Percentiles rank a stretch among this genome's conserved stretches.
Evolutionary conservation across 768 basidiomycete genomes (phyloP).

Genomic region (Lyophyllum semitale): DNA sequence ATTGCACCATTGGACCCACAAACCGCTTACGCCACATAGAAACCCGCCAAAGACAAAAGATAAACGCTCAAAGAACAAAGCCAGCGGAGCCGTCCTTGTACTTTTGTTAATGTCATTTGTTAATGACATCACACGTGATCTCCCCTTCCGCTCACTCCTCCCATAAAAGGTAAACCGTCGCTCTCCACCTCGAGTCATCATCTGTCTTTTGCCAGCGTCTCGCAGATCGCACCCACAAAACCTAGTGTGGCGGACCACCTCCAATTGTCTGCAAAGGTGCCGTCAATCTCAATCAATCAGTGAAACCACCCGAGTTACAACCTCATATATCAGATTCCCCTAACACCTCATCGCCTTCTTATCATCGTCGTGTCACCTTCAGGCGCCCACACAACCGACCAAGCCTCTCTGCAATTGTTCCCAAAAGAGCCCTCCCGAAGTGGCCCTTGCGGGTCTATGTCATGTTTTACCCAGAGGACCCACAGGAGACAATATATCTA

Average conservation of each 20-base stretch:
- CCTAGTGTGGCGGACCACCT: not conserved
- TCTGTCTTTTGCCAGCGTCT: no score
- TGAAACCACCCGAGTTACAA: not conserved
- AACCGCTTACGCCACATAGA: conserved; percentile 13
- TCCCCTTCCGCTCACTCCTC: not conserved
- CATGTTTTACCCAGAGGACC: not conserved
- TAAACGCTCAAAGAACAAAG: conserved; percentile 18
- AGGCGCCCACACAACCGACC: not conserved
- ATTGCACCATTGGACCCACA: conserved; percentile 35
- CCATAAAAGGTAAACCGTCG: not conserved
- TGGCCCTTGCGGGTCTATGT: not conserved
- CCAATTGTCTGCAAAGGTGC: not conserved
- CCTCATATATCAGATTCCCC: not conserved
- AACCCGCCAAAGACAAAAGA: conserved; percentile 24
- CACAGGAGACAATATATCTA: not conserved
- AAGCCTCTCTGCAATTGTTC: not conserved
- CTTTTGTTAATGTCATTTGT: conserved; percentile 8
- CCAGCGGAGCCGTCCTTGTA: conserved; percentile 8
- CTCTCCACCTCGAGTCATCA: not conserved
- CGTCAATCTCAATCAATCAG: not conserved
- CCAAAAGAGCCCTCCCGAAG: not conserved
- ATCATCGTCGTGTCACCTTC: not conserved
- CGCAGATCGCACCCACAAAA: no score
- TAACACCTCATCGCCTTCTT: not conserved
- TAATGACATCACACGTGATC: conserved; percentile 9